Base-by-base conservation (phyloP, 2,329 filamentous ascomycete species). In the Neofusicoccum laricinum region DNA sequence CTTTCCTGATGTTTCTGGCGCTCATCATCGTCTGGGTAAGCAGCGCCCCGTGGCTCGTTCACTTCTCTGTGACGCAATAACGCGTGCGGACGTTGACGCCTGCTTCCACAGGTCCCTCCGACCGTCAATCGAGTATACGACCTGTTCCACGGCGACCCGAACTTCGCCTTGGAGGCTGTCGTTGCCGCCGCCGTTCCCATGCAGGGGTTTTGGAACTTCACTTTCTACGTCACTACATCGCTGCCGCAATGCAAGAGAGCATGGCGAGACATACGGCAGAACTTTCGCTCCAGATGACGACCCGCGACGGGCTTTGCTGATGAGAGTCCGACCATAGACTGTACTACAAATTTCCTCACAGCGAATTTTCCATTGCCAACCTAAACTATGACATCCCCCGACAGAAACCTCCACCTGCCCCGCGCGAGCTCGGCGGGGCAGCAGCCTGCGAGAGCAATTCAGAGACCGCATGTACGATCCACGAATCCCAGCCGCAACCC, bases 201-300 rank as follows among this genome's bases (percentile, higher is more conserved):
- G 0, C 91, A 96, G 73, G 92, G 92, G 0, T 90, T 93, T 70
- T 94, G 91, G 91, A 96, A 95, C 73, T 86, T 88, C n/a, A 76
- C 90, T 64, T 92, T 96, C 68, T 95, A 95, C 76, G 77, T 87
- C 15, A 82, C 85, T 7, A 92, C 89, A 0, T 91, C 89, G 19
- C 49, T 25, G 25, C 12, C 3, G 7, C 88, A 88, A 0, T 88
- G 87, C 71, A 83, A 83, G 72, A 76, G 36, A 3, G 61, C 59
- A 3, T 64, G 45, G 45, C 17, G 21, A 25, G 45, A 48, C 11
- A 25, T 25, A 25, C 45, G 45, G 17, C 25, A 30, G 25, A 30
- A 30, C 4, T 30, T 4, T 30, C 25, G 25, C 25, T 30, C 25
- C 25, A 30, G 25, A 30, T 30, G 4, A 6, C 6, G 25, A 30